phyloP scores from a whole-genome alignment of 306 rosid species.

The Hylodesmum podocarpum region DNA sequence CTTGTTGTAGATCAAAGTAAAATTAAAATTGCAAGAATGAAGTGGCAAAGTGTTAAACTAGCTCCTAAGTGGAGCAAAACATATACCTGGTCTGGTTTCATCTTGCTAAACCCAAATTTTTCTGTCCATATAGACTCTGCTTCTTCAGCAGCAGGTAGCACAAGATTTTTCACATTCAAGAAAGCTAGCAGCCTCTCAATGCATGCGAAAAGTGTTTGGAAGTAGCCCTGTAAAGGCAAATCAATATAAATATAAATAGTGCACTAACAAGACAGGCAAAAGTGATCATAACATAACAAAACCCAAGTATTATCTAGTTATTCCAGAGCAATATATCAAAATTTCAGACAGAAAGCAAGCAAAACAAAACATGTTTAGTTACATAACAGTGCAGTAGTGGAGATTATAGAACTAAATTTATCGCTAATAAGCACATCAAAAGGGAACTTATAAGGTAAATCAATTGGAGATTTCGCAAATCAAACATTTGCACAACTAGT shows the following conservation, averaged over 20 bases:
- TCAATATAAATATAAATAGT: not conserved
- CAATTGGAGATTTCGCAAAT: not conserved
- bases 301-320: not conserved
- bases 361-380: not conserved
- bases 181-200: constrained; percentile 82
- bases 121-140: constrained; percentile 90
- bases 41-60: constrained; percentile 11
- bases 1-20: not conserved
- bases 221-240: constrained; percentile 72
- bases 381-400: not conserved
- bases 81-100: constrained; percentile 75
- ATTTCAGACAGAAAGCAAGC: constrained; percentile 14
- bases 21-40: constrained; percentile 10
- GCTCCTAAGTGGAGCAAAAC: constrained; percentile 6
- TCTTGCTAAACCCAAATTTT: constrained; percentile 79
- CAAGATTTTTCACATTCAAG: constrained; percentile 73
- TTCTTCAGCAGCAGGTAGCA: constrained; percentile 94
- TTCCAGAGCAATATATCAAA: constrained; percentile 11
- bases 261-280: not conserved
- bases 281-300: not conserved
- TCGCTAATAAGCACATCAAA: not conserved
- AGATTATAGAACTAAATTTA: constrained; percentile 12
- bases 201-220: constrained; percentile 84
- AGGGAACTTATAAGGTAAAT: not conserved
- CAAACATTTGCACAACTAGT: not conserved